These are phyloP conservation scores for Mycena capillaripes DNA, from an alignment of 768 basidiomycete genomes.

Conservation along the genomic window DNA sequence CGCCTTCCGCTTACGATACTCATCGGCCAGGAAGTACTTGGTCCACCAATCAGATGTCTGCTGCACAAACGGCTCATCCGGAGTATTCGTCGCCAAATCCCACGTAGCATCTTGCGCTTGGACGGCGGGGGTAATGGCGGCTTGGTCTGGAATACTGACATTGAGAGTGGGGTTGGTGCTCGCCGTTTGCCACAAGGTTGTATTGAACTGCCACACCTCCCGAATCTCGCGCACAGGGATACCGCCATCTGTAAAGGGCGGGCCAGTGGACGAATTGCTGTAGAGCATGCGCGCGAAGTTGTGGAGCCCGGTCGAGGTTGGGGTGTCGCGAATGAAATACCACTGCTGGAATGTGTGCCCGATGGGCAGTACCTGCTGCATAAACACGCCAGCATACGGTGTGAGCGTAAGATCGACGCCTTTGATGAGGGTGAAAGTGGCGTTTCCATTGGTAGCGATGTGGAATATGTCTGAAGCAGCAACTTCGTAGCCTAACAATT, in stretches of 20 bases:
- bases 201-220: slow-evolving; percentile 25
- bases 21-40: slow-evolving; percentile 24
- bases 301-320: slow-evolving; percentile 15
- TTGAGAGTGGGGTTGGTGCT: slow-evolving; percentile 13
- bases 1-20: slow-evolving; percentile 15
- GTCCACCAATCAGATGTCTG: slow-evolving; percentile 30
- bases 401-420: neutral
- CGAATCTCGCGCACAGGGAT: slow-evolving; percentile 24
- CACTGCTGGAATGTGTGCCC: slow-evolving; percentile 31
- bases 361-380: slow-evolving; percentile 21
- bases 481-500: neutral
- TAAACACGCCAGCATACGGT: slow-evolving; percentile 18
- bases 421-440: slow-evolving; percentile 26
- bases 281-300: slow-evolving; percentile 28
- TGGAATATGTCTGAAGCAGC: slow-evolving; percentile 19
- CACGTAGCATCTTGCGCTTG: slow-evolving; percentile 28
- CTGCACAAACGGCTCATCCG: slow-evolving; percentile 25
- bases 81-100: slow-evolving; percentile 19
- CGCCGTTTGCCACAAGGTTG: slow-evolving; percentile 28
- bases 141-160: slow-evolving; percentile 21
- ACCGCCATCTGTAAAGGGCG: slow-evolving; percentile 22
- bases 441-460: slow-evolving; percentile 23
- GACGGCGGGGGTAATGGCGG: slow-evolving; percentile 19
- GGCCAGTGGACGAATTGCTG: slow-evolving; percentile 12
- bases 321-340: slow-evolving; percentile 26